These are phyloP conservation scores for Aureobasidium musti DNA, from an alignment of 2,329 filamentous ascomycete species.

Conservation along the genomic window DNA sequence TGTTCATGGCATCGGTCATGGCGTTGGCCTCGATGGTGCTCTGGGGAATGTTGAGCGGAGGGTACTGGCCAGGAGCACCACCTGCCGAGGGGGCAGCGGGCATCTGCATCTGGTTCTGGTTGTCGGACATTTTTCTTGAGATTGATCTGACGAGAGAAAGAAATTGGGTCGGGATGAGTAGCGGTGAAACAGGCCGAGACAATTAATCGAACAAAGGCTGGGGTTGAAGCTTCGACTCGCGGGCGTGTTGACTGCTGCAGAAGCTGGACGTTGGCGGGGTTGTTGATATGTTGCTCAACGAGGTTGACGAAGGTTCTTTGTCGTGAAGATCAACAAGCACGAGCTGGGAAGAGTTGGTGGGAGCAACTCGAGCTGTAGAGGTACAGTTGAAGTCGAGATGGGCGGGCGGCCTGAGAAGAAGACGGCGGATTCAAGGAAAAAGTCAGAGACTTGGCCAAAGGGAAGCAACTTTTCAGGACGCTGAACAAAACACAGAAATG, in stretches of 20 bases:
- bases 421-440: slow-evolving; percentile 36
- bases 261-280: slow-evolving; percentile 12
- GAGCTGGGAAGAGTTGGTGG: not conserved
- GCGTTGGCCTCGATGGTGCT: slow-evolving; percentile 93
- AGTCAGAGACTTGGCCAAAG: slow-evolving; percentile 23
- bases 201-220: slow-evolving; percentile 25
- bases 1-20: slow-evolving; percentile 80
- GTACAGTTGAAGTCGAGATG: slow-evolving; percentile 1
- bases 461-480: slow-evolving; percentile 10
- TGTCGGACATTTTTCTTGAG: slow-evolving; percentile 68
- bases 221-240: slow-evolving; percentile 21
- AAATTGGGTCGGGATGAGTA: slow-evolving; percentile 1
- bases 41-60: slow-evolving; percentile 81
- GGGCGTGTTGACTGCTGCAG: slow-evolving; percentile 3
- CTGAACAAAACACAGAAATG: slow-evolving; percentile 15
- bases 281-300: slow-evolving; percentile 2
- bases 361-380: not conserved
- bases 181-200: slow-evolving; percentile 24
- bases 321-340: not conserved
- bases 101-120: slow-evolving; percentile 64
- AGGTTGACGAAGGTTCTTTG: not conserved
- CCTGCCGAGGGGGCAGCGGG: slow-evolving; percentile 68
- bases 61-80: slow-evolving; percentile 76
- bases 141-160: slow-evolving; percentile 3
- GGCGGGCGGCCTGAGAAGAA: slow-evolving; percentile 36